Evolutionary conservation across 176 grass and related monocot species (phyloP), one percentile per base, ranked within the genome.

Genomic region (Oryza meyeriana): DNA sequence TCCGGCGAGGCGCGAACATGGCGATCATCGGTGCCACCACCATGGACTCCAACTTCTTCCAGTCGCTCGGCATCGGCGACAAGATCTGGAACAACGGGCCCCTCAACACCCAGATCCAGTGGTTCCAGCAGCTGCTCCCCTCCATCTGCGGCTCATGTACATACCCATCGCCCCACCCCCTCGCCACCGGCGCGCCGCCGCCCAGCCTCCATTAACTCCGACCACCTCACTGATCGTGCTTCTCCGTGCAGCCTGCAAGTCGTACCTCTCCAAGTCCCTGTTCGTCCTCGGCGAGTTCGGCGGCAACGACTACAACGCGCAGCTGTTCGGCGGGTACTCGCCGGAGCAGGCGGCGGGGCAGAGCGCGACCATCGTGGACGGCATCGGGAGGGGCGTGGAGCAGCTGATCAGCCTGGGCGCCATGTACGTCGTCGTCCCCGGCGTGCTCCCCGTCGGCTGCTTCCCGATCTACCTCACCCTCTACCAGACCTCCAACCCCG

Each of bases 281-380:
- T 97, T 97, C 76, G 81, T 97, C 0, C 76, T 97, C 2, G 94
- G 94, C 45, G 94, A 97, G 89, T 87, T 97, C 63, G 94, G 94
- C 12, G 94, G 94, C 35, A 99, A 99, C 76, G 97, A 99, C 80
- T 99, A 99, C 89, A 95, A 95, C 79, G 91, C 97, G 0, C 86
- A 84, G 79, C 42, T 99, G 28, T 99, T 99, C 82, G 82, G 86
- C 45, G 93, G 97, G 4, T 83, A 90, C 84, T 66, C 73, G 1
- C 79, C 94, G 24, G 82, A 90, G 57, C 52, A 87, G 61, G 91
- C 90, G 2, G 61, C 67, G 6, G 33, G 89, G 6, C 92, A 87
- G 52, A 77, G 73, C 62, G n/a, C 38, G 7, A 71, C 86, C 1
- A 88, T 99, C 28, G 87, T 95, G 4, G 67, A 88, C 81, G 85